Percentiles rank a stretch among this genome's conserved stretches.
Conservation (phyloP, 2,329 filamentous ascomycete species). For the Neofusicoccum umdonicola region DNA sequence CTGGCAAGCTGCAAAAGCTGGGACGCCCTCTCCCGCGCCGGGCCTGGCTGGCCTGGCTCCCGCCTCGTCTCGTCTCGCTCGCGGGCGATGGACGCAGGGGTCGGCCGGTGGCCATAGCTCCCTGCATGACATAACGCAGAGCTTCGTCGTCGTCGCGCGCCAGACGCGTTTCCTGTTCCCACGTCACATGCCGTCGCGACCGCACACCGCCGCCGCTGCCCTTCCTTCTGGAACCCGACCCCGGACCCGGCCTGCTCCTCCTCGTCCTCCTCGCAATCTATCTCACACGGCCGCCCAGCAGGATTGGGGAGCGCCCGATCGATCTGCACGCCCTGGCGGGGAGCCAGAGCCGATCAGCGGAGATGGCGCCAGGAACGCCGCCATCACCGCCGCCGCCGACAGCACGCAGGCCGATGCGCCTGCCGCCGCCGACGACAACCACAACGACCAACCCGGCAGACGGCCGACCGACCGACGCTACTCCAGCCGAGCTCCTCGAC, state of each 20-base stretch:
- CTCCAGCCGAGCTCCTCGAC: neutral
- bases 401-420: neutral
- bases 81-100: neutral
- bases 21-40: neutral
- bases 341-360: neutral
- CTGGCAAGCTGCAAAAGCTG: neutral
- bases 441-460: too few species aligned
- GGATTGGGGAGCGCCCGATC: too few species aligned
- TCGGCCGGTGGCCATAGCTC: neutral
- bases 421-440: neutral
- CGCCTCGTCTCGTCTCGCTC: too few species aligned
- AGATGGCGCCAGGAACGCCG: neutral
- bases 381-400: neutral
- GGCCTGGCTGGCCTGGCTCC: too few species aligned
- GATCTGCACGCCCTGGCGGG: neutral
- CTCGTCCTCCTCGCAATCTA: too few species aligned
- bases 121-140: neutral
- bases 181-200: neutral
- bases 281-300: too few species aligned
- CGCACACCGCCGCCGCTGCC: too few species aligned
- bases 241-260: too few species aligned
- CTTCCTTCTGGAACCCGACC: too few species aligned
- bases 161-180: neutral
- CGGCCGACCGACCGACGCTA: too few species aligned
- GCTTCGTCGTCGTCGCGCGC: neutral